These are phyloP conservation scores for Eutrema heterophyllum DNA, from an alignment of 345 rosid species.

Conservation along the genomic window DNA sequence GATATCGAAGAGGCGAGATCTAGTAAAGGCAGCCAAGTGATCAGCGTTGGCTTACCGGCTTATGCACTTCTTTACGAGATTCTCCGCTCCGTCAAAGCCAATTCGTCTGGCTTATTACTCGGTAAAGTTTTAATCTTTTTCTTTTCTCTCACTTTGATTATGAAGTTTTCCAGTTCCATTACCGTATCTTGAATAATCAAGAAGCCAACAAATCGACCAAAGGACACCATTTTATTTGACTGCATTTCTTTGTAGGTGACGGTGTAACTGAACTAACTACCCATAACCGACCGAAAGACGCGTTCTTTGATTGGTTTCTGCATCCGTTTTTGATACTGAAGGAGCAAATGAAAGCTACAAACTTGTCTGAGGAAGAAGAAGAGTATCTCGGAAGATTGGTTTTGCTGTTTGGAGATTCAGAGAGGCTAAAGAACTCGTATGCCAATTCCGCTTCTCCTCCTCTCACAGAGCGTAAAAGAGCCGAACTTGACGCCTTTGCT, in stretches of 20 bases:
- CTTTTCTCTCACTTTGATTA: not conserved
- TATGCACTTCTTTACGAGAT: conserved; percentile 60
- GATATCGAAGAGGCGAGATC: conserved; percentile 82
- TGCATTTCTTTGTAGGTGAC: conserved; percentile 44
- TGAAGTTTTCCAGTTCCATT: not conserved
- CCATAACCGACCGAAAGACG: conserved; percentile 76
- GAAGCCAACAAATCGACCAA: not conserved
- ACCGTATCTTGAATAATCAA: not conserved
- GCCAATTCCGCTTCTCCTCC: conserved; percentile 48
- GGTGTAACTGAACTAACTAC: conserved; percentile 55
- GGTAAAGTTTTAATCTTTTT: conserved; percentile 38
- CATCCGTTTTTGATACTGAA: conserved; percentile 77
- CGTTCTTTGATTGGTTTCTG: conserved; percentile 88
- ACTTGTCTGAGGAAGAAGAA: conserved; percentile 71
- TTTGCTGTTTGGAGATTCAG: conserved; percentile 56
- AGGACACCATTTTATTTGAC: not conserved
- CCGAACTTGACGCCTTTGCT: conserved; percentile 90
- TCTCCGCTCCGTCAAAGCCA: conserved; percentile 57
- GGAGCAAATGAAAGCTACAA: conserved; percentile 85
- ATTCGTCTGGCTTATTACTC: conserved; percentile 60
- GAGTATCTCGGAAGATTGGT: conserved; percentile 72
- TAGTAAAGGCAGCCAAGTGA: conserved; percentile 48
- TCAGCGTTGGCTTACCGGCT: conserved; percentile 88
- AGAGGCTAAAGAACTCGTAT: conserved; percentile 46
- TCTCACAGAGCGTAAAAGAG: conserved; percentile 69